Evolutionary conservation across 2,329 filamentous ascomycete species (phyloP).

Genomic region (Plenodomus tracheiphilus): DNA sequence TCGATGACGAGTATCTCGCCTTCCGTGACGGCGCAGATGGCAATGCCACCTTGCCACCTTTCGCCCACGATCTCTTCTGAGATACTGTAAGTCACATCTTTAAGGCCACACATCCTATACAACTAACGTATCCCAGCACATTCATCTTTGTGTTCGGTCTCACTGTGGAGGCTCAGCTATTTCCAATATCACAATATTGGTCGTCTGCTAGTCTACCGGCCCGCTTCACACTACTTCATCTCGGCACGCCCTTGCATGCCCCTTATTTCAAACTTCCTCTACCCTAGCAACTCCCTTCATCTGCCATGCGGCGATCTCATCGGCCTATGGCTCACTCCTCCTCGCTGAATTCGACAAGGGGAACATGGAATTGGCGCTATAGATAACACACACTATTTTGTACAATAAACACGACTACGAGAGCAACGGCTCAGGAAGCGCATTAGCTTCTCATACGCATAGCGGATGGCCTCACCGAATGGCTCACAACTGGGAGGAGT

Average conservation of each 20-base stretch:
- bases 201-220: too few species aligned
- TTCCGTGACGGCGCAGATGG: constrained; percentile 24
- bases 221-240: too few species aligned
- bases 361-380: background rate
- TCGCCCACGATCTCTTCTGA: constrained; percentile 5
- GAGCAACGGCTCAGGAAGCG: background rate
- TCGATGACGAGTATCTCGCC: constrained; percentile 10
- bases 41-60: constrained; percentile 22
- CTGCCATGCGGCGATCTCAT: background rate
- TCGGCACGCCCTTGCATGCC: background rate
- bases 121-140: background rate
- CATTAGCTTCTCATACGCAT: background rate
- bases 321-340: background rate
- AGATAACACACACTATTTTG: background rate
- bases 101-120: background rate
- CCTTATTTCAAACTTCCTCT: background rate
- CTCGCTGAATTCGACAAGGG: background rate
- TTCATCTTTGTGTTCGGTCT: too few species aligned
- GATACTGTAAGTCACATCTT: too few species aligned
- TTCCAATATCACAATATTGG: too few species aligned
- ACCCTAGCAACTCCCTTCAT: background rate
- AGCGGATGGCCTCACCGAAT: too few species aligned
- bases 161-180: too few species aligned
- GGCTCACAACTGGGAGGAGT: too few species aligned
- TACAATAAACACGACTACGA: background rate